Evolutionary conservation across 495 filamentous ascomycete genomes (phyloP).

Genomic region (Neurospora tetrasperma): DNA sequence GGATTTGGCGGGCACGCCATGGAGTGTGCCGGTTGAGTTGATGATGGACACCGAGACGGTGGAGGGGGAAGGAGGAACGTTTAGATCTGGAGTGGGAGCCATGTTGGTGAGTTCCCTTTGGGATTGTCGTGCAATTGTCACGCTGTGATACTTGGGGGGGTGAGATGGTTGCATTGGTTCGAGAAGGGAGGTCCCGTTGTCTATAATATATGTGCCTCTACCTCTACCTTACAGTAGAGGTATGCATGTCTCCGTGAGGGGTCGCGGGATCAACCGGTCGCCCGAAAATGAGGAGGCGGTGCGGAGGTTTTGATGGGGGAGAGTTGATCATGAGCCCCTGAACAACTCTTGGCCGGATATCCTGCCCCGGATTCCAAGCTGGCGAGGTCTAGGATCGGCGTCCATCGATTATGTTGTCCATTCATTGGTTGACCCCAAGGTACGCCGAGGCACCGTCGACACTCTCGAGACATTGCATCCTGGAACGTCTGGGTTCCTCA

Average conservation of each 20-base stretch:
- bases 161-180: not conserved
- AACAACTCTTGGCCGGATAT: not conserved
- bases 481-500: not conserved
- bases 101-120: not conserved
- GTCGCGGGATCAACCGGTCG: not conserved
- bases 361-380: not conserved
- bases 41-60: slow-evolving; percentile 48
- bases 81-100: slow-evolving; percentile 25
- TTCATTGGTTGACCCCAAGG: not conserved
- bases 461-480: not conserved
- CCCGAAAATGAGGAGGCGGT: not conserved
- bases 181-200: not conserved
- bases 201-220: not conserved
- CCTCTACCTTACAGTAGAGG: not conserved
- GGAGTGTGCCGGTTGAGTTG: slow-evolving; percentile 35
- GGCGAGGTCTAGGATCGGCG: not conserved
- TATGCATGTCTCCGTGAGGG: not conserved
- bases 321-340: not conserved
- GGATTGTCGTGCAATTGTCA: not conserved
- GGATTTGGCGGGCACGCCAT: slow-evolving; percentile 15
- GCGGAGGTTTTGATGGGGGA: not conserved
- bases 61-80: slow-evolving; percentile 35
- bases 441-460: not conserved
- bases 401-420: not conserved
- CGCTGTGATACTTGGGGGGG: not conserved